These are phyloP conservation scores for Hemileccinum rubropunctum DNA, from an alignment of 768 basidiomycete genomes.

Conservation along the genomic window DNA sequence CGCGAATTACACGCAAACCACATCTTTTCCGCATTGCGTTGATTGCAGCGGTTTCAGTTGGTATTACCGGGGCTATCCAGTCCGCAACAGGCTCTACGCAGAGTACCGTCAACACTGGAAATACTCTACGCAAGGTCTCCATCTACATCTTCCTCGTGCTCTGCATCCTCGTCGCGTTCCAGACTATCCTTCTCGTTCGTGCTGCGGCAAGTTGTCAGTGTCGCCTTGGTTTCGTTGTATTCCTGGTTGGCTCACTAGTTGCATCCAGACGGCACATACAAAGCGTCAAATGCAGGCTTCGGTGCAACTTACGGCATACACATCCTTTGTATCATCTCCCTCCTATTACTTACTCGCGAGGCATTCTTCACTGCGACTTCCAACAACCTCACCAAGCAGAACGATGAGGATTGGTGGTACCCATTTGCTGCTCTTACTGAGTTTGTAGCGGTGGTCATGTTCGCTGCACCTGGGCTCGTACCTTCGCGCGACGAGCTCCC, in stretches of 20 bases:
- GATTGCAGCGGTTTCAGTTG: conserved; percentile 21
- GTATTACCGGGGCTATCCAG: conserved; percentile 27
- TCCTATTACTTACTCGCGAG: conserved; percentile 30
- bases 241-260: conserved; percentile 1
- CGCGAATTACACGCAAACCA: conserved; percentile 20
- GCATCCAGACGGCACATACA: conserved; percentile 21
- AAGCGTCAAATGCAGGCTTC: conserved; percentile 10
- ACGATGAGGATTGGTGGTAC: conserved; percentile 33
- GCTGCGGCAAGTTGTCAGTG: conserved; percentile 13
- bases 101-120: conserved; percentile 10
- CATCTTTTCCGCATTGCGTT: conserved; percentile 24
- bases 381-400: conserved; percentile 18
- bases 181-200: conserved; percentile 24
- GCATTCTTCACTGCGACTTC: conserved; percentile 29
- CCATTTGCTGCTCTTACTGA: conserved; percentile 33
- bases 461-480: conserved; percentile 32
- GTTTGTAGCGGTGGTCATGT: conserved; percentile 30
- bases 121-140: conserved; percentile 22
- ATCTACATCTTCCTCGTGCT: conserved; percentile 29
- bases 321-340: conserved; percentile 23
- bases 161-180: conserved; percentile 25
- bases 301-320: conserved; percentile 25
- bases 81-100: conserved; percentile 10
- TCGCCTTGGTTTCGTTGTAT: background rate
- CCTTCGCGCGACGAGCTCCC: conserved; percentile 29